Conservation (phyloP, 2,329 filamentous ascomycete genomes). For the Balansia obtecta region DNA sequence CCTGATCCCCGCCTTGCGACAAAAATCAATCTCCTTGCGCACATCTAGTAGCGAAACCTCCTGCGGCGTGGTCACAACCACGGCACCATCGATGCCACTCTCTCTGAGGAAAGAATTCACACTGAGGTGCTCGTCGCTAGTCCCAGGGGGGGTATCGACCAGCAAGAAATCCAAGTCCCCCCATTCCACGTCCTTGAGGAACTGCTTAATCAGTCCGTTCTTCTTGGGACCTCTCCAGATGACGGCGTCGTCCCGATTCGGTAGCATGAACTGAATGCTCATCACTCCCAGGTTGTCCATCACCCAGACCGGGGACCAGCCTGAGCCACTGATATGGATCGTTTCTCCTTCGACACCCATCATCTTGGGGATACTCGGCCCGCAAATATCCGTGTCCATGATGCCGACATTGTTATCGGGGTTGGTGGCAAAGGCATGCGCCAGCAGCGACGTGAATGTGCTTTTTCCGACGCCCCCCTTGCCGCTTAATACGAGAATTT, state of each 20-base stretch:
- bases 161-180: conserved; percentile 86
- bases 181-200: conserved; percentile 96
- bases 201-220: conserved; percentile 96
- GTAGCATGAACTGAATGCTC: conserved; percentile 97
- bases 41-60: conserved; percentile 89
- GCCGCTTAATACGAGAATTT: conserved; percentile 82
- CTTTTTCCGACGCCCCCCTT: conserved; percentile 97
- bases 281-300: conserved; percentile 89
- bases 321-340: conserved; percentile 77
- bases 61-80: conserved; percentile 89
- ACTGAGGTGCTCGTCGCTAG: conserved; percentile 86
- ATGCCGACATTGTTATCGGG: conserved; percentile 71
- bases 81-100: conserved; percentile 83
- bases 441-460: conserved; percentile 80
- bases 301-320: conserved; percentile 95
- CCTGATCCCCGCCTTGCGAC: conserved; percentile 80
- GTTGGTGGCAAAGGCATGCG: conserved; percentile 78
- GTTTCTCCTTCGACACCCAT: conserved; percentile 92
- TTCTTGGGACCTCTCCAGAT: conserved; percentile 99
- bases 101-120: conserved; percentile 88
- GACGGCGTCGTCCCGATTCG: conserved; percentile 83
- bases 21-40: conserved; percentile 95
- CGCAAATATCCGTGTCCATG: conserved; percentile 98
- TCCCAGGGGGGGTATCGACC: conserved; percentile 91
- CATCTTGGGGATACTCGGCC: conserved; percentile 95